Percentiles rank a stretch among this genome's conserved stretches.
Evolutionary conservation across 1,284 basidiomycete genomes (phyloP).

Genomic region (Cryptococcus sp.): DNA sequence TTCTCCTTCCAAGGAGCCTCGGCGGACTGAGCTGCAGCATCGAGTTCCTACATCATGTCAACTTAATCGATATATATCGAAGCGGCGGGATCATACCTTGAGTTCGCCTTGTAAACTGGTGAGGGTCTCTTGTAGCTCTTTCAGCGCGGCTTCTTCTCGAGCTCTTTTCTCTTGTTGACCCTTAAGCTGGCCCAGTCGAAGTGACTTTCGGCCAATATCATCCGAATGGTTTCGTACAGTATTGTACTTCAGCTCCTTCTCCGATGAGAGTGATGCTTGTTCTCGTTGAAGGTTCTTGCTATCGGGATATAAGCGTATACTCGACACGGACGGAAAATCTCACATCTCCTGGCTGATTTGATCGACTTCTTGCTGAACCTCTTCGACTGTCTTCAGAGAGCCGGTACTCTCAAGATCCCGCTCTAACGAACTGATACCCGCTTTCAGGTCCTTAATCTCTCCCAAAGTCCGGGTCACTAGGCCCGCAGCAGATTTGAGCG

Average conservation of each 20-base stretch:
- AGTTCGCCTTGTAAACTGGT: constrained; percentile 29
- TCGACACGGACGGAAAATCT: constrained; percentile 27
- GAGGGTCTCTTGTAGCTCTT: constrained; percentile 61
- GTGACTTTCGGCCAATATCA: constrained; percentile 58
- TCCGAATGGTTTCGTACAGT: constrained; percentile 52
- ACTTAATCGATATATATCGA: background rate
- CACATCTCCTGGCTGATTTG: constrained; percentile 63
- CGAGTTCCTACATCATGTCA: constrained; percentile 27
- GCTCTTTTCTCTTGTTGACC: constrained; percentile 62
- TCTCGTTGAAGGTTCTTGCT: constrained; percentile 70
- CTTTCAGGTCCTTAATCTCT: constrained; percentile 62
- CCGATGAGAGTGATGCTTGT: constrained; percentile 56
- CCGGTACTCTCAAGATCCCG: constrained; percentile 65
- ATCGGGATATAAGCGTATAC: background rate
- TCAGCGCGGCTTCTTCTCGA: constrained; percentile 59
- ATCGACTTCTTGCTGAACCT: constrained; percentile 73
- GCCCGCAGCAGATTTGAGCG: constrained; percentile 61
- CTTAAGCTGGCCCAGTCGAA: constrained; percentile 60
- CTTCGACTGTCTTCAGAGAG: constrained; percentile 72
- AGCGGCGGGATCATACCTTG: constrained; percentile 20
- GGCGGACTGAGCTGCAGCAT: constrained; percentile 28
- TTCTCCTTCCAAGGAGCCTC: constrained; percentile 43
- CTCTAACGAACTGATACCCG: constrained; percentile 65
- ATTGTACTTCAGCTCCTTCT: constrained; percentile 63
- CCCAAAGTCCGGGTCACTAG: constrained; percentile 60